These are phyloP conservation scores for Rhodotorula sp. DNA, from an alignment of 1,284 basidiomycete species.

Conservation along the genomic window DNA sequence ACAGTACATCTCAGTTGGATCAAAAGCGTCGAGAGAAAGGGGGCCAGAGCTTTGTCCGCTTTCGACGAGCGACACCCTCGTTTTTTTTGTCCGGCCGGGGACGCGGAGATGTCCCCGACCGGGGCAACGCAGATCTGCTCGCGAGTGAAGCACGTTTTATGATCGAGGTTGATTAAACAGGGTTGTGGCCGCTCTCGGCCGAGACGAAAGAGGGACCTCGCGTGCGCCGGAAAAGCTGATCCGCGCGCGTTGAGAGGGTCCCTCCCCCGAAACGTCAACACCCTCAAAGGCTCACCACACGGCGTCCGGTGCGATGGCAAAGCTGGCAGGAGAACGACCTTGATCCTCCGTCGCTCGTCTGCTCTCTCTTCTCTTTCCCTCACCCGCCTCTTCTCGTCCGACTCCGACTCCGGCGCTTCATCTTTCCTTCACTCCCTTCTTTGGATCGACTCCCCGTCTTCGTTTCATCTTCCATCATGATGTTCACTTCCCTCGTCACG, in stretches of 20 bases:
- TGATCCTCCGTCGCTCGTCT: neutral
- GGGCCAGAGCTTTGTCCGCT: too few relatives aligned
- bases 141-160: too few relatives aligned
- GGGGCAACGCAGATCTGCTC: too few relatives aligned
- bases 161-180: too few relatives aligned
- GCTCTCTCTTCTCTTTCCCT: neutral
- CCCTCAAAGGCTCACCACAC: neutral
- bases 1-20: too few relatives aligned
- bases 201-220: neutral
- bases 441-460: neutral
- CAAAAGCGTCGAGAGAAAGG: too few relatives aligned
- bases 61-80: too few relatives aligned
- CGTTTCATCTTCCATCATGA: conserved; percentile 14
- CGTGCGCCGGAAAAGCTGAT: neutral
- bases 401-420: neutral
- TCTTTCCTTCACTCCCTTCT: neutral
- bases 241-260: neutral
- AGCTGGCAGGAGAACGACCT: neutral
- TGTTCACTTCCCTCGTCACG: conserved; percentile 18
- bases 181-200: too few relatives aligned
- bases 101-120: too few relatives aligned
- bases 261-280: conserved; percentile 2
- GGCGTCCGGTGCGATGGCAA: neutral
- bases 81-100: too few relatives aligned
- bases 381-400: neutral